These are phyloP conservation scores for Arthrobotrys megalospora DNA, from an alignment of 2,329 filamentous ascomycete genomes.

Conservation along the genomic window DNA sequence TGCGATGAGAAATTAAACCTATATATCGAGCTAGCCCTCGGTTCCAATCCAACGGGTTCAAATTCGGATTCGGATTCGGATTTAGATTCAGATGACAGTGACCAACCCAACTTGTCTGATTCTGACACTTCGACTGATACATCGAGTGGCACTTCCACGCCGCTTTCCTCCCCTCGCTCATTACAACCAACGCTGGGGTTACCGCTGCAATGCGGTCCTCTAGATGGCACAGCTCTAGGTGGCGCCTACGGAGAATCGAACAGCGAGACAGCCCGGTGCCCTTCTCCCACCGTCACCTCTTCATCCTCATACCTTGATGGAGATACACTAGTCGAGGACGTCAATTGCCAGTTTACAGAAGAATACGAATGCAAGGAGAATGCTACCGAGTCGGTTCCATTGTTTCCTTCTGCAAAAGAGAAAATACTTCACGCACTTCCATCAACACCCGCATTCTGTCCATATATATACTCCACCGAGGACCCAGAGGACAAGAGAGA, in stretches of 20 bases:
- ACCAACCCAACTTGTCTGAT: conserved; percentile 4
- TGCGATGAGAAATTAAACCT: not conserved
- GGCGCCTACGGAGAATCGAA: not conserved
- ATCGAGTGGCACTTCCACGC: not conserved
- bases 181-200: conserved; percentile 3
- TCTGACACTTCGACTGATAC: conserved; percentile 7
- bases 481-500: conserved; percentile 1
- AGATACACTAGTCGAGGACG: conserved; percentile 38
- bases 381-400: not conserved
- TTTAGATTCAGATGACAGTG: conserved; percentile 2
- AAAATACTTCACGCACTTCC: not conserved
- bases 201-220: conserved; percentile 20
- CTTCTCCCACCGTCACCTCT: conserved; percentile 23
- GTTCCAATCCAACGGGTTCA: conserved; percentile 3
- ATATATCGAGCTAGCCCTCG: conserved; percentile 2
- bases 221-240: not conserved
- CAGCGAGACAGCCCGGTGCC: not conserved
- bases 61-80: not conserved
- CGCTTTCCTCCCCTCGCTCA: not conserved
- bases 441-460: not conserved
- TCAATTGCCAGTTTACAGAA: not conserved
- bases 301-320: conserved; percentile 21
- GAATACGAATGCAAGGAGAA: conserved; percentile 19
- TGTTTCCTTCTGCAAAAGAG: not conserved
- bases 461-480: not conserved